Conservation (phyloP, 345 rosid genomes). For the Gossypium ekmanianum region DNA sequence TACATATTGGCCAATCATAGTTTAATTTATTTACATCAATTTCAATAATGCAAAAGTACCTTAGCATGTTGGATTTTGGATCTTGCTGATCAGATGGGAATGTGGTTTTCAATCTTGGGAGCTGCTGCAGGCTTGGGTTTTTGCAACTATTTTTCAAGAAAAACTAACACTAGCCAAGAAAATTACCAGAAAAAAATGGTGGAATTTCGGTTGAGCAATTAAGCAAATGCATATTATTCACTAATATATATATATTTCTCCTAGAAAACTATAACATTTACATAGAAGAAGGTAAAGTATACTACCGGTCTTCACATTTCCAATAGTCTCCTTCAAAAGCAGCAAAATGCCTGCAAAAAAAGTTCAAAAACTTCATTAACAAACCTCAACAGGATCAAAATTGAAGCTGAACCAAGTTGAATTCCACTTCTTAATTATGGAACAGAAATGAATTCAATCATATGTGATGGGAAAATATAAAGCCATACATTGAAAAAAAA, state of each 20-base stretch:
- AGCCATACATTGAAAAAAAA: constrained; percentile 24
- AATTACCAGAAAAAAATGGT: neutral
- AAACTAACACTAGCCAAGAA: neutral
- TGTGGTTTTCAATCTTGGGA: neutral
- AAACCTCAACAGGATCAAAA: neutral
- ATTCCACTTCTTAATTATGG: neutral
- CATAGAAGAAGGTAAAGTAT: neutral
- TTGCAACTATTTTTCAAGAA: neutral
- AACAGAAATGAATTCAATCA: neutral
- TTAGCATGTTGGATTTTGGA: neutral
- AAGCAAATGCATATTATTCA: neutral
- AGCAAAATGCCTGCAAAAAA: constrained; percentile 13
- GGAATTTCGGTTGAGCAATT: neutral
- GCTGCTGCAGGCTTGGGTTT: neutral
- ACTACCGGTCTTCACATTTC: neutral
- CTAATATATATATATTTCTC: neutral
- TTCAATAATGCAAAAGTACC: neutral
- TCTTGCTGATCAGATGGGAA: neutral
- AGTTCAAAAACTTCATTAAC: neutral
- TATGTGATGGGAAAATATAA: neutral
- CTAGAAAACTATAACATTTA: neutral
- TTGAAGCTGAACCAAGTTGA: neutral
- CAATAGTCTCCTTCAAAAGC: neutral
- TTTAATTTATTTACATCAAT: neutral
- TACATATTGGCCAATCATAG: neutral